phyloP scores from a whole-genome alignment of 371 early-diverging fungal genomes.

The Rhizomucor miehei region DNA sequence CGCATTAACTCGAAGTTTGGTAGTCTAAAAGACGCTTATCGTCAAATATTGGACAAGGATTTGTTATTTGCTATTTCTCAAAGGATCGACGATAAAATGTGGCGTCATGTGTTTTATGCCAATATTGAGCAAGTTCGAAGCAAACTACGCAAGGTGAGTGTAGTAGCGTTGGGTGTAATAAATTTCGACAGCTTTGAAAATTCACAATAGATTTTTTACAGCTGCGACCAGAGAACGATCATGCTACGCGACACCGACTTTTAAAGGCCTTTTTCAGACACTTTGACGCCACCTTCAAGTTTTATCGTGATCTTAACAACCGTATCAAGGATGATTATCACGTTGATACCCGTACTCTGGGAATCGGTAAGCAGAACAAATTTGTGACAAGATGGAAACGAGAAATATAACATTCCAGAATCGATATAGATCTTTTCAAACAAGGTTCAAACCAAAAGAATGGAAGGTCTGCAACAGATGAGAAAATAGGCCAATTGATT shows the following conservation, averaged over 20 bases:
- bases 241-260: slow-evolving; percentile 10
- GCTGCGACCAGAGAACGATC: slow-evolving; percentile 7
- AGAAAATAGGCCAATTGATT: slow-evolving; percentile 29
- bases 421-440: slow-evolving; percentile 19
- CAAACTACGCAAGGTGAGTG: slow-evolving; percentile 35
- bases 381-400: neutral
- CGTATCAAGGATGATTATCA: slow-evolving; percentile 28
- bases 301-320: slow-evolving; percentile 40
- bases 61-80: slow-evolving; percentile 28
- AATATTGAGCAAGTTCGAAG: slow-evolving; percentile 36
- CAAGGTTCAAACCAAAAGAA: neutral
- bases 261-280: slow-evolving; percentile 24
- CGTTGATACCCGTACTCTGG: slow-evolving; percentile 37
- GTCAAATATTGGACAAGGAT: slow-evolving; percentile 27
- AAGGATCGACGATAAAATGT: slow-evolving; percentile 45
- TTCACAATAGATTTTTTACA: neutral
- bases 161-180: neutral
- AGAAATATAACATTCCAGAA: neutral
- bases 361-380: slow-evolving; percentile 24
- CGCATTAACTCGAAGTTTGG: too few species aligned
- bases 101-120: slow-evolving; percentile 49
- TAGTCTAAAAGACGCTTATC: slow-evolving; percentile 37
- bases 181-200: neutral
- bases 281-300: slow-evolving; percentile 38
- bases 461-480: slow-evolving; percentile 11